Evolutionary conservation across 768 basidiomycete genomes (phyloP).

Genomic region (Vararia minispora): DNA sequence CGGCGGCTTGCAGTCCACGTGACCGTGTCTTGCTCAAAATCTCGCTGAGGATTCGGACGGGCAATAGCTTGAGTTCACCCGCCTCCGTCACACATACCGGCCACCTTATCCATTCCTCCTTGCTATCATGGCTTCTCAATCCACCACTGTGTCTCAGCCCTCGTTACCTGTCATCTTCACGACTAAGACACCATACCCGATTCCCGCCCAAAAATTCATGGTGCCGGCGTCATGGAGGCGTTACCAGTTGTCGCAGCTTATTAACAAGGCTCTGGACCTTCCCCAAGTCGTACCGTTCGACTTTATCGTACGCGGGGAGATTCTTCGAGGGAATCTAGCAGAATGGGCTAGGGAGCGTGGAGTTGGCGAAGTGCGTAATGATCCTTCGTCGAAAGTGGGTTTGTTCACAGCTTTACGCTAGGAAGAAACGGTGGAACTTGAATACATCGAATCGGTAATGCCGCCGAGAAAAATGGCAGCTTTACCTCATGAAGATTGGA

Average conservation of each 20-base stretch:
- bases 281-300: slow-evolving; percentile 80
- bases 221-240: slow-evolving; percentile 84
- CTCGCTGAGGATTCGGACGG: too few species aligned
- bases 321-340: slow-evolving; percentile 58
- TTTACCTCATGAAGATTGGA: slow-evolving; percentile 89
- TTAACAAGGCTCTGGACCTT: slow-evolving; percentile 85
- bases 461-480: slow-evolving; percentile 78
- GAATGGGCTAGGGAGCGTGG: slow-evolving; percentile 68
- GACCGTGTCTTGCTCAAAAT: too few species aligned
- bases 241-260: slow-evolving; percentile 94
- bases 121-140: too few species aligned
- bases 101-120: too few species aligned
- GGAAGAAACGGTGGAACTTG: slow-evolving; percentile 88
- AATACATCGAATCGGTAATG: slow-evolving; percentile 84
- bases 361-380: slow-evolving; percentile 49
- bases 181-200: slow-evolving; percentile 59
- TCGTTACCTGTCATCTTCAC: slow-evolving; percentile 60
- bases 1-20: too few species aligned
- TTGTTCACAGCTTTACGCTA: slow-evolving; percentile 17
- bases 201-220: slow-evolving; percentile 86
- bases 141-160: too few species aligned
- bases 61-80: too few species aligned
- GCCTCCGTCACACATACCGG: too few species aligned
- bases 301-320: slow-evolving; percentile 78
- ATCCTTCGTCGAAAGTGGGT: neutral